Evolutionary conservation across 1,284 basidiomycete genomes (phyloP), one percentile per base, ranked within the genome.

Genomic region (Ganoderma lingzhi): DNA sequence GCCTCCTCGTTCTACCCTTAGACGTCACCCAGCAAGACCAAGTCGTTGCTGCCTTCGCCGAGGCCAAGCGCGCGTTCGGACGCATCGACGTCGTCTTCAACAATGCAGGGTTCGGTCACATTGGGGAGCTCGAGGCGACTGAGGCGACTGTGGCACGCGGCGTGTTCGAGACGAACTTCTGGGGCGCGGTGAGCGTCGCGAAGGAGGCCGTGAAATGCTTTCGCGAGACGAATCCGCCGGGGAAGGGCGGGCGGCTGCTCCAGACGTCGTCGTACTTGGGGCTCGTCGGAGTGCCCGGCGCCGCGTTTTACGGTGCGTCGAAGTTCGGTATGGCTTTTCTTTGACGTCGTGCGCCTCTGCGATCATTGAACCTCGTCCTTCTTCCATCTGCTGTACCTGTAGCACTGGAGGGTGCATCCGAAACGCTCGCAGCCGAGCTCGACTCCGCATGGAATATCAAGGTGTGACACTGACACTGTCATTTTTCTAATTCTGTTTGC

Each of bases 61-160:
- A 73, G 28, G 80, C 80, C 9, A 76, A 77, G 41, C 69, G 70
- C 1, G 66, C 73, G 35, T 85, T 84, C 70, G 84, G 83, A 4
- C 76, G 82, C 23, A 65, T 85, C 37, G 83, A 85, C 64, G 79
- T 86, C 37, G 81, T 86, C 9, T 78, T 84, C 67, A 86, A 84
- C 75, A 86, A 86, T 62, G 84, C 84, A 1, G 83, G 75, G 2
- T 71, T 61, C 39, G 70, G 59, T 1, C 59, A 77, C 12, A 15
- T 79, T 8, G 78, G 78, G 44, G 82, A 84, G 70, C 70, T 81
- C 35, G 83, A 85, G 70, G 35, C 41, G 2, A 45, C 35, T 0
- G 78, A 79, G 0, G 79, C 81, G 2, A 71, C 76, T 14, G 66
- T 63, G 0, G 81, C 80, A 1, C 76, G 79, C 1, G 66, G 61